phyloP scores from a whole-genome alignment of 352 stramenopile genomes.

The Phytopythium ostracodes region DNA sequence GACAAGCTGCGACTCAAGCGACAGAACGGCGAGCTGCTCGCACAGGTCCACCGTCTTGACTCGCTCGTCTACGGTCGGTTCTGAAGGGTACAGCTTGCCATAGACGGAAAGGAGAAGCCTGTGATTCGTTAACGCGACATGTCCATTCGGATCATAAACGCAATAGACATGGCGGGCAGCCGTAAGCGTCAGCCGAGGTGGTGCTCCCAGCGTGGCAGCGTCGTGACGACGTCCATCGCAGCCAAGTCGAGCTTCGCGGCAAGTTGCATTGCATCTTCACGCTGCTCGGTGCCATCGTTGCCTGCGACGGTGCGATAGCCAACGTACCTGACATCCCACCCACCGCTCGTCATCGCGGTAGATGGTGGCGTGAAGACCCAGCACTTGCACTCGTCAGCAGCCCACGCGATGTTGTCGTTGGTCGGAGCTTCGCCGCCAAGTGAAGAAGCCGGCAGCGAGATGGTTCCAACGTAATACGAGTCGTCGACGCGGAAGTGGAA shows the following conservation, averaged over 20 bases:
- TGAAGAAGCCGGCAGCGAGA: neutral
- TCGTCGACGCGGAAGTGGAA: neutral
- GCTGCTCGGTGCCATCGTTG: too few species aligned
- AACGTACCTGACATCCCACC: neutral
- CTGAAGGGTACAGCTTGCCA: slow-evolving; percentile 16
- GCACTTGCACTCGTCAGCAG: neutral
- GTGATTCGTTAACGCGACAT: neutral
- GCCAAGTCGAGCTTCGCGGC: neutral
- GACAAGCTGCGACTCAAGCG: slow-evolving; percentile 57
- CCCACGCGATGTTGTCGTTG: neutral
- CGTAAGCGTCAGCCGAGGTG: neutral
- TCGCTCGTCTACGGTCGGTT: slow-evolving; percentile 75
- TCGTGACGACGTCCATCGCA: neutral
- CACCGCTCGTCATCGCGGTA: neutral
- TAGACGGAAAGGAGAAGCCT: neutral
- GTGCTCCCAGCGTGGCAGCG: neutral
- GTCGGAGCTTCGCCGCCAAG: neutral
- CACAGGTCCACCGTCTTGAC: slow-evolving; percentile 71
- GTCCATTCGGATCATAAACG: neutral
- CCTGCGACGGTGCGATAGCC: neutral
- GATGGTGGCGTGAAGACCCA: neutral
- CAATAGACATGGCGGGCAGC: neutral
- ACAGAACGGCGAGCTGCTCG: slow-evolving; percentile 68
- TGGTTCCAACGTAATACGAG: neutral
- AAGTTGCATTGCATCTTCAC: neutral